These are phyloP conservation scores for Darksidea phi DNA, from an alignment of 495 filamentous ascomycete species.

Conservation along the genomic window DNA sequence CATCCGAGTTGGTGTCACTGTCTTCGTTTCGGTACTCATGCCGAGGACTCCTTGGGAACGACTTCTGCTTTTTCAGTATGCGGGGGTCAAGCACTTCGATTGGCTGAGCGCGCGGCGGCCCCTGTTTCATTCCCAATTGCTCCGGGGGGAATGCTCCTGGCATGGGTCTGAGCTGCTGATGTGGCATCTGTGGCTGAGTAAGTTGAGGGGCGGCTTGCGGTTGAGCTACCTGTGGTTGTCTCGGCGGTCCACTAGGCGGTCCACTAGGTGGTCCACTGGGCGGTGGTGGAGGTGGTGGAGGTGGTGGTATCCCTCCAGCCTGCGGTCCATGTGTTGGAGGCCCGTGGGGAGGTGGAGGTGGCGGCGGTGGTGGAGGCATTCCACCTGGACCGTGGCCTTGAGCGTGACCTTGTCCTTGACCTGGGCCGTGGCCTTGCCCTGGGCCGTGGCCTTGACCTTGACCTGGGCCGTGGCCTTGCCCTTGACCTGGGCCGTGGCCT, in stretches of 20 bases:
- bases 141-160: constrained; percentile 8
- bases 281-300: constrained; percentile 3
- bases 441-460: not conserved
- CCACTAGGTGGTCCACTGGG: too few relatives aligned
- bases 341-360: not conserved
- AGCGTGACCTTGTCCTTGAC: constrained; percentile 5
- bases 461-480: too few relatives aligned
- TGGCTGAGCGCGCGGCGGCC: not conserved
- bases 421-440: not conserved
- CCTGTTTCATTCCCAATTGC: not conserved
- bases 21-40: not conserved
- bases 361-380: constrained; percentile 1
- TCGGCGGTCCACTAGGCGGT: not conserved
- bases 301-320: not conserved
- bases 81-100: not conserved
- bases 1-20: not conserved
- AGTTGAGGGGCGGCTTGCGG: not conserved
- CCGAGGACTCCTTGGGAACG: not conserved
- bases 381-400: not conserved
- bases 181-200: not conserved
- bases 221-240: not conserved
- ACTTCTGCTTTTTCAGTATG: constrained; percentile 5
- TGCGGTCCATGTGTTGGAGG: not conserved
- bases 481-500: not conserved
- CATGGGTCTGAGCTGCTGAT: constrained; percentile 8